Evolutionary conservation across 352 stramenopile species (phyloP), one percentile per base, ranked within the genome.

Genomic region (Phytophthora megakarya): DNA sequence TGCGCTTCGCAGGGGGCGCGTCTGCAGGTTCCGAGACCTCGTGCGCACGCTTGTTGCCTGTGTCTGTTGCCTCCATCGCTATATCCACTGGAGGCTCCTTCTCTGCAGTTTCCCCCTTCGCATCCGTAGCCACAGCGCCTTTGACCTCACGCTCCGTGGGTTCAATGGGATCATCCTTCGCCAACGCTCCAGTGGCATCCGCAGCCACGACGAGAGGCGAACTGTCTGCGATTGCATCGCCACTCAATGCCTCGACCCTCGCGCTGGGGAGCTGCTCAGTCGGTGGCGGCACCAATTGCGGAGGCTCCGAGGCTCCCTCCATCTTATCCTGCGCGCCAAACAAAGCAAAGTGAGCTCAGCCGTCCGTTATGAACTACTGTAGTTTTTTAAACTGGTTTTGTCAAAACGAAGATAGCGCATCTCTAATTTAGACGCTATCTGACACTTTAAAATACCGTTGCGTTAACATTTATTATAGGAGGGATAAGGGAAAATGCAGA

Each of bases 11-110:
- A 43, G 45, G 38, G 19, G 50, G 40, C 16, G 38, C 39, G n/a
- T 65, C 22, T 38, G 59, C 39, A 47, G 2, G 23, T 11, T 55
- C 26, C n/a, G n/a, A n/a, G n/a, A 3, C 60, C 49, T 48, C 69
- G 51, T 69, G 28, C 21, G 38, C n/a, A n/a, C 60, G 65, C 37
- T 77, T 74, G 30, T 50, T 63, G 15, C 9, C 39, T 21, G 12
- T 11, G 46, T 5, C 40, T 21, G 38, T 42, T 30, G 5, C 23
- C 19, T n/a, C n/a, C n/a, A n/a, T n/a, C n/a, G n/a, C n/a, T n/a
- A n/a, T n/a, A n/a, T n/a, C n/a, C n/a, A n/a, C n/a, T n/a, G n/a
- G n/a, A n/a, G n/a, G n/a, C n/a, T n/a, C n/a, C n/a, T n/a, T n/a
- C n/a, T n/a, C n/a, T n/a, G n/a, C n/a, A n/a, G n/a, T n/a, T n/a